Conservation (phyloP, 2,329 filamentous ascomycete genomes). For the Dactylellina cionopaga region DNA sequence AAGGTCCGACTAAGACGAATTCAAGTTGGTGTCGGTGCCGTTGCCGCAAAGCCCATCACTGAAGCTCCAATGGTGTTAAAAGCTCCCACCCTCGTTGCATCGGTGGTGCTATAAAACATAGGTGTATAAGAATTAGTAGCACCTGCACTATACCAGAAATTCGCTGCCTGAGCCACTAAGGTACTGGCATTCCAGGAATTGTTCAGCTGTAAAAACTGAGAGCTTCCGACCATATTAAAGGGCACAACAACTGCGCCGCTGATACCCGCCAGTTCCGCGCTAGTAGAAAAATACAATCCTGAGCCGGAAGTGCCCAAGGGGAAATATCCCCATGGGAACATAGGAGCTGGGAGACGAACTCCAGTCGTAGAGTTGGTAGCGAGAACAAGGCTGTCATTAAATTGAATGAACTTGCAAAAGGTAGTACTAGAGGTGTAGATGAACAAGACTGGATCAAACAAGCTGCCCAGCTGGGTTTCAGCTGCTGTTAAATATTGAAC, state of each 20-base stretch:
- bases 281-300: background rate
- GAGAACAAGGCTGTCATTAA: conserved; percentile 27
- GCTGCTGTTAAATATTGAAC: conserved; percentile 28
- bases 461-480: background rate
- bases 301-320: conserved; percentile 3
- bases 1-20: background rate
- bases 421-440: conserved; percentile 2
- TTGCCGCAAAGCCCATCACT: conserved; percentile 27
- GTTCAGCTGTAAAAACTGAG: conserved; percentile 9
- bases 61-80: conserved; percentile 16
- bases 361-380: conserved; percentile 34
- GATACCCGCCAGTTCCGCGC: background rate
- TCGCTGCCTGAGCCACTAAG: background rate
- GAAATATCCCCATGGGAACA: conserved; percentile 6
- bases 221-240: background rate
- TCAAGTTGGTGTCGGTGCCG: conserved; percentile 14
- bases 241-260: background rate
- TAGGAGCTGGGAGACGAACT: conserved; percentile 9
- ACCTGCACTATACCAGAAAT: conserved; percentile 27
- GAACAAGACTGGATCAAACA: background rate
- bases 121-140: conserved; percentile 15
- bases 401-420: conserved; percentile 28
- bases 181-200: background rate
- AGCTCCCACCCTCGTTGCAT: background rate
- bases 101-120: conserved; percentile 9